Evolutionary conservation across 2,329 filamentous ascomycete genomes (phyloP), one percentile per base, ranked within the genome.

Genomic region (Neodidymelliopsis sp.): DNA sequence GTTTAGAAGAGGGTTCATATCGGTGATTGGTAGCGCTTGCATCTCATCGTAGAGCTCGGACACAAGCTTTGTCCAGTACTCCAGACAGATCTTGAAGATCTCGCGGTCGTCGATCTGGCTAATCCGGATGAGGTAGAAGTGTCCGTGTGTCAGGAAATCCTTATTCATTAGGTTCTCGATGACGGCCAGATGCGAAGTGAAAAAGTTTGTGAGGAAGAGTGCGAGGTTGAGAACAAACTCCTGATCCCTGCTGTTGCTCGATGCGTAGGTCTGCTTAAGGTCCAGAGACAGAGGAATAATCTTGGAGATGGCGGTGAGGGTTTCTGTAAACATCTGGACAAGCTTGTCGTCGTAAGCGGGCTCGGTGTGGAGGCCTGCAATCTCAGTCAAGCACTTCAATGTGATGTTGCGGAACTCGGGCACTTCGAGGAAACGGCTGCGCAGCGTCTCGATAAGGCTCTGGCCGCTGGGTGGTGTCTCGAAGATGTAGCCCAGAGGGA

Each of bases 11-110:
- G 94, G 91, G 71, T 96, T 97, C 65, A 94, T 81, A 64, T 99
- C 94, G 41, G 90, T 91, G 61, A 97, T 90, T 6, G 94, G 95
- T 3, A 97, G 85, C 57, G 91, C 85, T 75, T 99, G 94, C 92
- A 97, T 97, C 79, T 99, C 94, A 72, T 99, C 94, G 72, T 97
- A 99, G 16, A 99, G 83, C 75, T 97, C 94, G 68, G 96, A 93
- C 6, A 99, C 95, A 39, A 97, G 83, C 76, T 97, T 97, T 27
- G 95, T 94, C 94, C 94, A 99, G 78, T 99, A 99, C 73, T 99
- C 95, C 55, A 99, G 80, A 71, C 90, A 96, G 68, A 99, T 99
- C 82, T 99, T 99, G 84, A 99, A 99, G 58, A 99, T 96, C 74
- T 99, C 94, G 44, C 94, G 88, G 69, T 99, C 95, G 62, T 99